Evolutionary conservation across 2,329 filamentous ascomycete species (phyloP).

Genomic region (Beauveria caledonica): DNA sequence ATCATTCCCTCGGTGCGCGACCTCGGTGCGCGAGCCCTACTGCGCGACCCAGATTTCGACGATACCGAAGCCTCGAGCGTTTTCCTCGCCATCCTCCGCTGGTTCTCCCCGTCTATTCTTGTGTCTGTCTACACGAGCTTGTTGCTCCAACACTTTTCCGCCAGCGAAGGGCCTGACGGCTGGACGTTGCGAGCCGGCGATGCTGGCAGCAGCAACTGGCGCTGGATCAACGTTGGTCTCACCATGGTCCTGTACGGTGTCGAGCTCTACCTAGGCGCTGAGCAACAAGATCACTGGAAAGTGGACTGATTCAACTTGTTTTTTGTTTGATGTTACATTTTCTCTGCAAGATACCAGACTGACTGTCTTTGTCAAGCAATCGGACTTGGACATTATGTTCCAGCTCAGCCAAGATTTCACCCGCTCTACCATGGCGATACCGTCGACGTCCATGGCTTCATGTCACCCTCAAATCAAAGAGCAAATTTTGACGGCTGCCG

Average conservation of each 20-base stretch:
- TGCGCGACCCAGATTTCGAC: conserved; percentile 77
- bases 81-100: conserved; percentile 75
- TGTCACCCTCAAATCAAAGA: neutral
- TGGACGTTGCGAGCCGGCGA: conserved; percentile 83
- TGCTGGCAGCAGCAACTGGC: conserved; percentile 73
- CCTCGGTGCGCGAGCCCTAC: conserved; percentile 71
- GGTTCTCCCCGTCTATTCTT: conserved; percentile 90
- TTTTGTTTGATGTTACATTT: conserved; percentile 7
- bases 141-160: conserved; percentile 89
- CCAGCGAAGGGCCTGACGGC: conserved; percentile 60
- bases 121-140: conserved; percentile 96
- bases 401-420: neutral
- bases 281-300: conserved; percentile 92
- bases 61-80: conserved; percentile 77
- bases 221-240: conserved; percentile 84
- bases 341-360: conserved; percentile 4
- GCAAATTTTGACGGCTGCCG: neutral
- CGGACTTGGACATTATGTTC: neutral
- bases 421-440: neutral
- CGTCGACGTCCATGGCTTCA: neutral
- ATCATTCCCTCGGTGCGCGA: conserved; percentile 93
- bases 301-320: conserved; percentile 51
- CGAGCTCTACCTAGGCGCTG: conserved; percentile 79
- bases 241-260: conserved; percentile 88
- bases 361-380: conserved; percentile 4